Evolutionary conservation across 495 filamentous ascomycete genomes (phyloP), one percentile per base, ranked within the genome.

Genomic region (Bathelium albidoporum): DNA sequence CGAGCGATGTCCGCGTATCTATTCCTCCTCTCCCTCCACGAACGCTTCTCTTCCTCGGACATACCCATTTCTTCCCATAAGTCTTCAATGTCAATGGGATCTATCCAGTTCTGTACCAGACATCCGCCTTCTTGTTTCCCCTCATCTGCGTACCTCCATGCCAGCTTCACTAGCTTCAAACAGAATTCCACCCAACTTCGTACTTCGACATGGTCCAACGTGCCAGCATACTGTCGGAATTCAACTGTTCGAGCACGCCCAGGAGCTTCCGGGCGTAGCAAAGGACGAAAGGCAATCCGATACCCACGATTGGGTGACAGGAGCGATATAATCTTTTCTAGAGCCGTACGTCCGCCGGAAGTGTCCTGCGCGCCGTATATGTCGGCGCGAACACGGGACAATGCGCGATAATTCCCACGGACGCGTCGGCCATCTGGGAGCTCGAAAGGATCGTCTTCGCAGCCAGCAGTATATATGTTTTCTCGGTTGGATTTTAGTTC

Each of bases 11-110:
- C 59, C 49, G 22, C 29, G 16, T 62, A 62, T 14, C 16, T 44
- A 12, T 43, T 39, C 60, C 34, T 49, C 39, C 14, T 58, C 49
- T 52, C 26, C 32, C 26, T 9, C 34, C 55, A 60, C 58, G 39
- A 64, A 53, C 32, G 60, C 16, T 43, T 65, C 28, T 59, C 59
- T 32, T 58, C 66, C 49, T 62, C 43, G 12, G 18, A 32, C 36
- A 69, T 52, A 28, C 59, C 44, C 60, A 65, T 66, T 26, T 44
- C 32, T 26, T 41, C 64, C 14, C 62, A 41, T 4, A 70, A 61
- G 32, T 58, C 63, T 60, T 44, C 59, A n/a, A 69, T 52, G 12
- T 24, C 49, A 34, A 68, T 59, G 26, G 16, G 39, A 28, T 49
- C 67, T 9, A 20, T 34, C 66, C 66, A 64, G 31, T 58, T 60